A percentile compares a stretch with the other conserved stretches of the same genome.
Evolutionary conservation across 2,329 filamentous ascomycete species (phyloP).

Genomic region (Emmonsia crescens): DNA sequence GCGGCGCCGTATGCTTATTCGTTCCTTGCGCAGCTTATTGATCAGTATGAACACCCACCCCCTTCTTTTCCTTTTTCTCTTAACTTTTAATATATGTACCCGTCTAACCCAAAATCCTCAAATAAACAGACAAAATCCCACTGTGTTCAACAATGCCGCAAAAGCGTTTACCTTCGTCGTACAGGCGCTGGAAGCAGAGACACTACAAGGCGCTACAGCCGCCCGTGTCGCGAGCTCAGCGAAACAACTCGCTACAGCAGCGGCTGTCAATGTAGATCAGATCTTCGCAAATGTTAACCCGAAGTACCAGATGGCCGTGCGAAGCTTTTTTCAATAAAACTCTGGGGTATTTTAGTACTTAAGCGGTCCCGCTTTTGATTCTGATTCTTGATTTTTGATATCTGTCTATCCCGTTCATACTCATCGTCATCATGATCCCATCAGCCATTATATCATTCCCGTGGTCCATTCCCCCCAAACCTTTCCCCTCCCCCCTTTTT

Average conservation of each 20-base stretch:
- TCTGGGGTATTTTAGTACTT: background rate
- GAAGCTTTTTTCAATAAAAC: slow-evolving; percentile 60
- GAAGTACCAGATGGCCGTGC: slow-evolving; percentile 70
- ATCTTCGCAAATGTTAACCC: slow-evolving; percentile 64
- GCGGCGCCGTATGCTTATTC: slow-evolving; percentile 92
- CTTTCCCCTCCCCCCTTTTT: background rate
- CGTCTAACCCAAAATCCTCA: slow-evolving; percentile 9
- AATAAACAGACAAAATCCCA: slow-evolving; percentile 65
- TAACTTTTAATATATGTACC: background rate
- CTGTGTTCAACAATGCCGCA: slow-evolving; percentile 62
- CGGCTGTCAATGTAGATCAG: slow-evolving; percentile 64
- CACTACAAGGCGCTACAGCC: slow-evolving; percentile 74
- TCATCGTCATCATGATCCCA: background rate
- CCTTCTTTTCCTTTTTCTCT: background rate
- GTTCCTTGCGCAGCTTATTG: slow-evolving; percentile 82
- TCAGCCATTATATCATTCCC: background rate
- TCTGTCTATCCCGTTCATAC: background rate
- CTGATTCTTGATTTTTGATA: background rate
- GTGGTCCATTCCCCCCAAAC: background rate
- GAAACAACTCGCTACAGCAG: slow-evolving; percentile 63
- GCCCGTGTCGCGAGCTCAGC: slow-evolving; percentile 64
- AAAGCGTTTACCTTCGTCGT: slow-evolving; percentile 79
- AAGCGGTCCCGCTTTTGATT: background rate
- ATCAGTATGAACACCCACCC: slow-evolving; percentile 59
- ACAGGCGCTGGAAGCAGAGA: slow-evolving; percentile 82